Conservation (phyloP, 805 yeast species). For the Candida quercuum region DNA sequence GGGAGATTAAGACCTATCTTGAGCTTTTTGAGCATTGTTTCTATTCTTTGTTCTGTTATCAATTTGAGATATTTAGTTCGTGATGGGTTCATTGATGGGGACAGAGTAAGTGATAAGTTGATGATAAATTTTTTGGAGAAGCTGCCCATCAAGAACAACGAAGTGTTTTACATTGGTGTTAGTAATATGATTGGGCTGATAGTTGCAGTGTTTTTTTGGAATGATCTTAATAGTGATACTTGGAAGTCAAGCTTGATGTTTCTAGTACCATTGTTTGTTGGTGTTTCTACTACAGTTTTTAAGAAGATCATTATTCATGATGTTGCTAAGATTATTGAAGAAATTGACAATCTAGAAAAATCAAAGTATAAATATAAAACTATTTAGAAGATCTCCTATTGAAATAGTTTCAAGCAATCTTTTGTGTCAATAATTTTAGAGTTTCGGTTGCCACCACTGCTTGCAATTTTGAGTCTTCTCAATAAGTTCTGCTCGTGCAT, state of each 20-base stretch:
- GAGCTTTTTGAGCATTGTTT: background rate
- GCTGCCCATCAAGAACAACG: slow-evolving; percentile 3
- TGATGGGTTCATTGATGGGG: background rate
- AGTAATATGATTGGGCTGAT: background rate
- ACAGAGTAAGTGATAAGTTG: background rate
- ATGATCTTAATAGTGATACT: no score
- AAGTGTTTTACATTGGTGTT: background rate
- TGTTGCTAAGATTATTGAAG: slow-evolving; percentile 12
- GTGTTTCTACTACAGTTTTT: slow-evolving; percentile 12
- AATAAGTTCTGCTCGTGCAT: background rate
- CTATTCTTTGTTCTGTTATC: background rate
- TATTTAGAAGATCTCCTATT: slow-evolving; percentile 14
- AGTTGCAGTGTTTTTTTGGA: background rate
- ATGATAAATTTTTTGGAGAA: background rate
- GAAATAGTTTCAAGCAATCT: background rate
- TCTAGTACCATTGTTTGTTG: slow-evolving; percentile 10
- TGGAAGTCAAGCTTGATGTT: background rate
- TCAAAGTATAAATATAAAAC: slow-evolving; percentile 28
- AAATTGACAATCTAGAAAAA: slow-evolving; percentile 17
- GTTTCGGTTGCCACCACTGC: slow-evolving; percentile 6
- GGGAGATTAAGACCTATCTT: no score
- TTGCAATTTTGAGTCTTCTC: background rate
- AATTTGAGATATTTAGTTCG: background rate
- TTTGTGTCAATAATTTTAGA: slow-evolving; percentile 8
- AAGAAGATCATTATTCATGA: slow-evolving; percentile 18